Percentiles rank a stretch among this genome's conserved stretches.
These are phyloP conservation scores for Exophiala sp. DNA, from an alignment of 2,329 filamentous ascomycete genomes.

Conservation along the genomic window DNA sequence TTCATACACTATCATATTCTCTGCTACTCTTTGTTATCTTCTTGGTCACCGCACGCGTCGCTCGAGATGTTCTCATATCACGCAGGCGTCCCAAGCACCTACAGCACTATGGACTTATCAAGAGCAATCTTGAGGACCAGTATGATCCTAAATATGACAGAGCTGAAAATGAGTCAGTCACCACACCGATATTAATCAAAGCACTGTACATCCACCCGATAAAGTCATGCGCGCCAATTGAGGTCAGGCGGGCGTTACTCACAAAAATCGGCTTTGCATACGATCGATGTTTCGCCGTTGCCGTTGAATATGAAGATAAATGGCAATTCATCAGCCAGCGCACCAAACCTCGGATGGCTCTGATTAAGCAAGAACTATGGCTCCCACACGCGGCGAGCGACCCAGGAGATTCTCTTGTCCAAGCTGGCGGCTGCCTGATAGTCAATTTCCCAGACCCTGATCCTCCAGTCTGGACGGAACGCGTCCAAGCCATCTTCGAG, in stretches of 20 bases:
- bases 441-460: conserved; percentile 21
- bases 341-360: conserved; percentile 28
- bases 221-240: conserved; percentile 27
- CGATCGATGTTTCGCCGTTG: conserved; percentile 27
- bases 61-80: neutral
- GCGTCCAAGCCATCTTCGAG: conserved; percentile 14
- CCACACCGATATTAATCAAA: conserved; percentile 15
- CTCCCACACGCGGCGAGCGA: conserved; percentile 17
- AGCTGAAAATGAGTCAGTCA: neutral
- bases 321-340: conserved; percentile 31
- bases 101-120: neutral
- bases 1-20: neutral
- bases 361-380: conserved; percentile 26
- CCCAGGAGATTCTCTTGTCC: conserved; percentile 12
- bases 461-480: conserved; percentile 3
- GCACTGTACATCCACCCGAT: conserved; percentile 27
- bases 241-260: conserved; percentile 23
- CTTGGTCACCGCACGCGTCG: neutral
- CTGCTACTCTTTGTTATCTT: neutral
- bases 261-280: conserved; percentile 27
- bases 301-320: conserved; percentile 14
- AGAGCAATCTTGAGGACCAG: neutral
- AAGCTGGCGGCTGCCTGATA: conserved; percentile 23
- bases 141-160: neutral
- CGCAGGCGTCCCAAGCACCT: neutral